These are phyloP conservation scores for Trematosphaeria pertusa DNA, from an alignment of 2,329 filamentous ascomycete genomes.

Conservation along the genomic window DNA sequence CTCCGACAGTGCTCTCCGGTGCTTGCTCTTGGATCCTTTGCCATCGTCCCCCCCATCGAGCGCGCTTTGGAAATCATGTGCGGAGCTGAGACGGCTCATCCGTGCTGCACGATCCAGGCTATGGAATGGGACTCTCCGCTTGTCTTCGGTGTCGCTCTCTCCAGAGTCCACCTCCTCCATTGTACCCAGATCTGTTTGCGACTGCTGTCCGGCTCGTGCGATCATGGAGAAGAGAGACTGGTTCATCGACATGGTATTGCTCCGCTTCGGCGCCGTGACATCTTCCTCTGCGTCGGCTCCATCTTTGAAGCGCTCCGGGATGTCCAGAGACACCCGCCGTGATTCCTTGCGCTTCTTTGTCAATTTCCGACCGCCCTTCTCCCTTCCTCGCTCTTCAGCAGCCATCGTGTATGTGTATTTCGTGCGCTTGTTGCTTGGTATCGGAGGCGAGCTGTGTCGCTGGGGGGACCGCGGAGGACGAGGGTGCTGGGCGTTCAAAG, in stretches of 20 bases:
- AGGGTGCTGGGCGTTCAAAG: slow-evolving; percentile 22
- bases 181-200: slow-evolving; percentile 80
- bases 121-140: slow-evolving; percentile 29
- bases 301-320: slow-evolving; percentile 65
- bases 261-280: slow-evolving; percentile 61
- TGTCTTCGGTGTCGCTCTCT: slow-evolving; percentile 69
- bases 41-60: slow-evolving; percentile 22
- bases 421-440: slow-evolving; percentile 15
- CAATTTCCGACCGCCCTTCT: slow-evolving; percentile 37
- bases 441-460: slow-evolving; percentile 8
- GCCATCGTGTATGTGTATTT: slow-evolving; percentile 36
- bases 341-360: slow-evolving; percentile 43
- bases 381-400: slow-evolving; percentile 39
- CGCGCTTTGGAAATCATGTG: slow-evolving; percentile 36
- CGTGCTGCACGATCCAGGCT: slow-evolving; percentile 44
- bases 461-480: slow-evolving; percentile 17
- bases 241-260: slow-evolving; percentile 74
- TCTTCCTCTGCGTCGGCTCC: slow-evolving; percentile 68
- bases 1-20: slow-evolving; percentile 68
- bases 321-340: slow-evolving; percentile 53
- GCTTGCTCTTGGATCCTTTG: slow-evolving; percentile 44
- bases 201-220: slow-evolving; percentile 82
- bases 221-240: slow-evolving; percentile 95
- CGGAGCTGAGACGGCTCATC: slow-evolving; percentile 44
- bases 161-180: slow-evolving; percentile 77